These are phyloP conservation scores for Blastobotrys capitulatus DNA, from an alignment of 1,139 yeast species.

Conservation along the genomic window DNA sequence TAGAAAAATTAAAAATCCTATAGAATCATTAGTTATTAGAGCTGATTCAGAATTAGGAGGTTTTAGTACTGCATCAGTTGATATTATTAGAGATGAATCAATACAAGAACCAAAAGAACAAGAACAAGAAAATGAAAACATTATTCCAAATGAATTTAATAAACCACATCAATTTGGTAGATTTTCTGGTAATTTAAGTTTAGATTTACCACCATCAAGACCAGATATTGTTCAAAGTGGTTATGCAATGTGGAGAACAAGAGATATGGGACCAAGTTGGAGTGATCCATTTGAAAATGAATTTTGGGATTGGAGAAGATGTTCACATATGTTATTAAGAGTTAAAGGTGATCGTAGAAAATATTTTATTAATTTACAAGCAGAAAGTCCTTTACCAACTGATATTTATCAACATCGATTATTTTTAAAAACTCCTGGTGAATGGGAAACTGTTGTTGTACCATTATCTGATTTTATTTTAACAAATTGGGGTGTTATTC, in stretches of 20 bases:
- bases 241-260: conserved; percentile 82
- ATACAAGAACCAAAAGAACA: neutral
- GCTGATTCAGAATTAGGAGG: conserved; percentile 78
- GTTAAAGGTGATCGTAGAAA: conserved; percentile 73
- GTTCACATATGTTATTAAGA: conserved; percentile 55
- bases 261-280: conserved; percentile 38
- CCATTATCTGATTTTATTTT: conserved; percentile 75
- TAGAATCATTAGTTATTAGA: conserved; percentile 51
- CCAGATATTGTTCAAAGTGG: conserved; percentile 71
- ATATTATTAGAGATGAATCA: conserved; percentile 31
- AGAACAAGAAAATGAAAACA: neutral
- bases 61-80: conserved; percentile 59
- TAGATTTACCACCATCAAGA: conserved; percentile 65
- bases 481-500: conserved; percentile 79
- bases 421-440: conserved; percentile 66
- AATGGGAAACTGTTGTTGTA: conserved; percentile 79
- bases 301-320: conserved; percentile 59
- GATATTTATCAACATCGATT: conserved; percentile 80
- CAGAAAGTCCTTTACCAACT: conserved; percentile 70
- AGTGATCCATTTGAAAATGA: conserved; percentile 28
- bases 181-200: conserved; percentile 66
- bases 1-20: conserved; percentile 38
- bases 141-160: neutral
- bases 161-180: conserved; percentile 39
- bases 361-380: conserved; percentile 75